These are phyloP conservation scores for Hortiboletus flavorubellus DNA, from an alignment of 768 basidiomycete genomes.

Conservation along the genomic window DNA sequence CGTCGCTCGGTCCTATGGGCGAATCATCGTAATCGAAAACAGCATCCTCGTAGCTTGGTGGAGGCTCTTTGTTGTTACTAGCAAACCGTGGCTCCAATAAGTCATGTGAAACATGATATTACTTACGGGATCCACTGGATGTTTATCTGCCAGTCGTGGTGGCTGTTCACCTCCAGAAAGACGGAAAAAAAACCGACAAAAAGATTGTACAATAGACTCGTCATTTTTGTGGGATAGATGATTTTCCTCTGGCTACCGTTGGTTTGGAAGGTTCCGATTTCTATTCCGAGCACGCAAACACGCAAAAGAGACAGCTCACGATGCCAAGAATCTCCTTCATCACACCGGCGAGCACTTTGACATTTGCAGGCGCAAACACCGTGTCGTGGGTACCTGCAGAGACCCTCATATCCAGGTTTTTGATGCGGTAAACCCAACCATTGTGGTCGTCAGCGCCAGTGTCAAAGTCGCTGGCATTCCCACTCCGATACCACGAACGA, in stretches of 20 bases:
- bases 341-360: conserved; percentile 28
- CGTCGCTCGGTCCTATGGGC: too few species aligned
- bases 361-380: conserved; percentile 32
- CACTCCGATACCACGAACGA: conserved; percentile 32
- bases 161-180: neutral
- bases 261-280: neutral
- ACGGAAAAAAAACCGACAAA: neutral
- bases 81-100: too few species aligned
- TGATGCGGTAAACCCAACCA: conserved; percentile 28
- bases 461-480: conserved; percentile 27
- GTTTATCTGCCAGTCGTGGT: neutral
- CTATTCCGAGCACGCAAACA: neutral
- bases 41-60: too few species aligned
- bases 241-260: neutral
- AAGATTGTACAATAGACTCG: neutral
- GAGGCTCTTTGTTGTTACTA: too few species aligned
- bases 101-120: too few species aligned
- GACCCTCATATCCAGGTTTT: conserved; percentile 27
- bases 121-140: too few species aligned
- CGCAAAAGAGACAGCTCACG: conserved; percentile 1
- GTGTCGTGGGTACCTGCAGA: conserved; percentile 29
- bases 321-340: conserved; percentile 18
- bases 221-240: neutral
- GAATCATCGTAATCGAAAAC: too few species aligned
- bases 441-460: conserved; percentile 32